Percentiles rank a stretch among this genome's conserved stretches.
These are phyloP conservation scores for Marchantia paleacea DNA, from an alignment of 225 moss, liverwort and hornwort genomes.

Conservation along the genomic window DNA sequence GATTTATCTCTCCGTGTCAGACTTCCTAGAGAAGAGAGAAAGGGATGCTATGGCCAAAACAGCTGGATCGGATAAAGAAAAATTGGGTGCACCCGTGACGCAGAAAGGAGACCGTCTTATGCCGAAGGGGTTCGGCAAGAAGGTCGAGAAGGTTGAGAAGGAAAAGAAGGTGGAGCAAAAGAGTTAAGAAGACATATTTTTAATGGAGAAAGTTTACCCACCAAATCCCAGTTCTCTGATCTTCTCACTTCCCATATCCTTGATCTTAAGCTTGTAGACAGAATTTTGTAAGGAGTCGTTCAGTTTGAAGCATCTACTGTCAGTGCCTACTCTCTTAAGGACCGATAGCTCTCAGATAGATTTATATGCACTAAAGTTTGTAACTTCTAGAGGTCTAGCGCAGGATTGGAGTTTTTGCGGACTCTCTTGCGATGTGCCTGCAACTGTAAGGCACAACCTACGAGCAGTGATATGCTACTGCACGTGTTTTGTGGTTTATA, in stretches of 20 bases:
- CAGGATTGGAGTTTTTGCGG: too few relatives aligned
- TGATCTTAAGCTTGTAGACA: not conserved
- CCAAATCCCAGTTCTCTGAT: not conserved
- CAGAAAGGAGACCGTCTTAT: not conserved
- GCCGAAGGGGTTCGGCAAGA: slow-evolving; percentile 23
- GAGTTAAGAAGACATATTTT: not conserved
- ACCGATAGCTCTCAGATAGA: too few relatives aligned
- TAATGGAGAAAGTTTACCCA: not conserved
- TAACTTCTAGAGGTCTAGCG: too few relatives aligned
- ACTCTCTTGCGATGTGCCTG: too few relatives aligned
- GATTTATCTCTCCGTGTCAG: slow-evolving; percentile 16
- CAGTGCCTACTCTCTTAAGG: too few relatives aligned
- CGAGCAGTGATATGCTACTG: too few relatives aligned
- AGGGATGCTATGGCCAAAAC: slow-evolving; percentile 16
- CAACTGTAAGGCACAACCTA: too few relatives aligned
- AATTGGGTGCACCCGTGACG: slow-evolving; percentile 10
- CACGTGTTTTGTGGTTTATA: too few relatives aligned
- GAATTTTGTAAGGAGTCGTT: not conserved
- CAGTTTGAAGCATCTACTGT: not conserved
- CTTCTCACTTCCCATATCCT: not conserved
- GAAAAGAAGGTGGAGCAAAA: slow-evolving; percentile 19
- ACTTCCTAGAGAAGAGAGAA: slow-evolving; percentile 26
- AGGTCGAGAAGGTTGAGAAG: slow-evolving; percentile 11
- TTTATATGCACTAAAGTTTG: too few relatives aligned
- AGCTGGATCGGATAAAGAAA: slow-evolving; percentile 17